A percentile compares a stretch with the other conserved stretches of the same genome.
phyloP scores from a whole-genome alignment of 179 eudicot species.

The Dionaea muscipula region DNA sequence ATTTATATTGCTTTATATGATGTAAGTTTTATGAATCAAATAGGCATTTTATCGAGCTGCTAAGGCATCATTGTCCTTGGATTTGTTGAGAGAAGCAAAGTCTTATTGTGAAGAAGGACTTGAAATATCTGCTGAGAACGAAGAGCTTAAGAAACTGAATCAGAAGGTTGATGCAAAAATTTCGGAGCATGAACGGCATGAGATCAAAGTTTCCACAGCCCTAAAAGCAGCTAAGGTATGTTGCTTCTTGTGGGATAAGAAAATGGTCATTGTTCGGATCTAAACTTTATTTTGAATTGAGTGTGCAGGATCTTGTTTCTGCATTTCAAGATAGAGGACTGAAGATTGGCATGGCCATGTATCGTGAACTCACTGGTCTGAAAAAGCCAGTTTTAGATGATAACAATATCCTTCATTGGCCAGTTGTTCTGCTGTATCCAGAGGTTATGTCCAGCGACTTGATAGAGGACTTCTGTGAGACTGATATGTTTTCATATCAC shows the following conservation, averaged over 20 bases:
- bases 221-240: slow-evolving; percentile 59
- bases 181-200: slow-evolving; percentile 42
- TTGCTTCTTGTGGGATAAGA: background rate
- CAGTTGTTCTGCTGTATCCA: slow-evolving; percentile 75
- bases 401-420: slow-evolving; percentile 84
- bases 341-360: slow-evolving; percentile 67
- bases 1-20: background rate
- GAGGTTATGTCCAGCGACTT: slow-evolving; percentile 93
- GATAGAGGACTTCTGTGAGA: slow-evolving; percentile 95
- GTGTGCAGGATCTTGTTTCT: slow-evolving; percentile 50
- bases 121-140: slow-evolving; percentile 52
- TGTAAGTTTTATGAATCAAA: background rate
- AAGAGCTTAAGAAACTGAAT: slow-evolving; percentile 55
- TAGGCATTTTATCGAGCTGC: slow-evolving; percentile 87
- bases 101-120: slow-evolving; percentile 64
- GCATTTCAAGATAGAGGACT: slow-evolving; percentile 61
- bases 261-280: background rate
- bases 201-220: slow-evolving; percentile 58
- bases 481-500: slow-evolving; percentile 76
- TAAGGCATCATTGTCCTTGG: slow-evolving; percentile 62
- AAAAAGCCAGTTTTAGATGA: slow-evolving; percentile 69
- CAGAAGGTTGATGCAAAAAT: slow-evolving; percentile 36
- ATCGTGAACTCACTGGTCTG: slow-evolving; percentile 61
- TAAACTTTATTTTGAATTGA: background rate
- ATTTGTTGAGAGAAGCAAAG: slow-evolving; percentile 53